Percentiles rank a stretch among this genome's conserved stretches.
Evolutionary conservation across 768 basidiomycete genomes (phyloP).

Genomic region (Mycena amicta): DNA sequence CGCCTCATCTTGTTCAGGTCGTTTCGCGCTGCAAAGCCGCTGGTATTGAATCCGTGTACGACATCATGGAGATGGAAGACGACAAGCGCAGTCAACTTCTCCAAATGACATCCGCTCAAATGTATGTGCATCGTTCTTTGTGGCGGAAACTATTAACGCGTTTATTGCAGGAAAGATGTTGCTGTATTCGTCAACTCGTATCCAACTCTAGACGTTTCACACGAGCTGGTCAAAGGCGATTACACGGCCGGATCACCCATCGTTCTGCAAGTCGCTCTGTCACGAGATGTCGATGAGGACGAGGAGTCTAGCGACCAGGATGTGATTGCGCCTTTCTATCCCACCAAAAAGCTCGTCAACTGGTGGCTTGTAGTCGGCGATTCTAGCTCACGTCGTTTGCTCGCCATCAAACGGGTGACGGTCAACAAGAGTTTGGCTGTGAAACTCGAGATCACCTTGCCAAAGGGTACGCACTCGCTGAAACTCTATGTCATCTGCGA

Average conservation of each 20-base stretch:
- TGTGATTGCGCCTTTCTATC: constrained; percentile 95
- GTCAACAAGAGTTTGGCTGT: constrained; percentile 82
- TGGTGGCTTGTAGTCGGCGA: constrained; percentile 99
- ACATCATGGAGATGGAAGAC: constrained; percentile 98
- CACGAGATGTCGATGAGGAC: constrained; percentile 80
- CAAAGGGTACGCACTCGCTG: constrained; percentile 80
- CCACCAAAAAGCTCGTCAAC: constrained; percentile 85
- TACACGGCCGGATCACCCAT: constrained; percentile 88
- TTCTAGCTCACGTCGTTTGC: constrained; percentile 73
- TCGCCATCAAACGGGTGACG: constrained; percentile 87
- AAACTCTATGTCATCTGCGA: constrained; percentile 94
- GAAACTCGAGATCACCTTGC: constrained; percentile 87
- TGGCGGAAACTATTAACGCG: constrained; percentile 18
- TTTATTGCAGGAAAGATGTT: constrained; percentile 75
- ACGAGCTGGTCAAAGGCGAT: constrained; percentile 84
- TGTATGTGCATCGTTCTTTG: constrained; percentile 70
- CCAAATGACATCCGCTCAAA: constrained; percentile 82
- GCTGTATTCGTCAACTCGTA: constrained; percentile 96
- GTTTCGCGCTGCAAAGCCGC: constrained; percentile 84
- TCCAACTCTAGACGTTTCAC: constrained; percentile 90
- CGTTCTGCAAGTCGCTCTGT: constrained; percentile 73
- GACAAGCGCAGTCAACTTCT: constrained; percentile 79
- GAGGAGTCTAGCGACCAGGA: constrained; percentile 74
- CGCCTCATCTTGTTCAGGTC: constrained; percentile 44
- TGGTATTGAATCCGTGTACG: constrained; percentile 88